Conservation (phyloP, 495 filamentous ascomycete genomes). For the Mytilinidion resinicola region DNA sequence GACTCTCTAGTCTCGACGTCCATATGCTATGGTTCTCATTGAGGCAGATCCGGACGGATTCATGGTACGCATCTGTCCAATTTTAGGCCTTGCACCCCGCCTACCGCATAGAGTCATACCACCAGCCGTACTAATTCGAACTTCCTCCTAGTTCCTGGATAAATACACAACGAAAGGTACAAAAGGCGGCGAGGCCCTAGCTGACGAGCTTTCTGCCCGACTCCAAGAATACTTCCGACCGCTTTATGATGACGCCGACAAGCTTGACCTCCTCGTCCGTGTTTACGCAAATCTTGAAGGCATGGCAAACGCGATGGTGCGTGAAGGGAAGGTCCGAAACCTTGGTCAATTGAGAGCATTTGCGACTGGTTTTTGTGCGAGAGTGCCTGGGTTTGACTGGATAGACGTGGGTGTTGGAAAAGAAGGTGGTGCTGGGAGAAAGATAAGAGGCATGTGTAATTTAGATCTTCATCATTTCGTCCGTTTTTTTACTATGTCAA, state of each 20-base stretch:
- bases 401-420: conserved; percentile 25
- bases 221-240: conserved; percentile 33
- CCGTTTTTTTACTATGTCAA: background rate
- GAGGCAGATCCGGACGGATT: conserved; percentile 28
- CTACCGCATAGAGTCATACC: background rate
- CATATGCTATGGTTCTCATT: conserved; percentile 23
- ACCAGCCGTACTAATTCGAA: background rate
- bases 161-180: conserved; percentile 32
- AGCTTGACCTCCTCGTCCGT: conserved; percentile 35
- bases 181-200: conserved; percentile 36
- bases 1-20: conserved; percentile 10
- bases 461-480: background rate
- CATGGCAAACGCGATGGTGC: conserved; percentile 31
- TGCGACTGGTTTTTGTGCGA: conserved; percentile 21
- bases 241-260: conserved; percentile 27
- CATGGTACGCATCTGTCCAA: conserved; percentile 2
- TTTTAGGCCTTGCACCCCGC: background rate
- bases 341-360: conserved; percentile 24
- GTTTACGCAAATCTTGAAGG: conserved; percentile 39
- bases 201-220: conserved; percentile 34
- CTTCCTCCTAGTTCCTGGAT: conserved; percentile 34
- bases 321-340: conserved; percentile 27
- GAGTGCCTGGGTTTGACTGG: conserved; percentile 22
- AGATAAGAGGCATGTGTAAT: conserved; percentile 16
- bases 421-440: conserved; percentile 17